Evolutionary conservation across 441 rosid species (phyloP).

Genomic region (Adansonia madagascariensis): DNA sequence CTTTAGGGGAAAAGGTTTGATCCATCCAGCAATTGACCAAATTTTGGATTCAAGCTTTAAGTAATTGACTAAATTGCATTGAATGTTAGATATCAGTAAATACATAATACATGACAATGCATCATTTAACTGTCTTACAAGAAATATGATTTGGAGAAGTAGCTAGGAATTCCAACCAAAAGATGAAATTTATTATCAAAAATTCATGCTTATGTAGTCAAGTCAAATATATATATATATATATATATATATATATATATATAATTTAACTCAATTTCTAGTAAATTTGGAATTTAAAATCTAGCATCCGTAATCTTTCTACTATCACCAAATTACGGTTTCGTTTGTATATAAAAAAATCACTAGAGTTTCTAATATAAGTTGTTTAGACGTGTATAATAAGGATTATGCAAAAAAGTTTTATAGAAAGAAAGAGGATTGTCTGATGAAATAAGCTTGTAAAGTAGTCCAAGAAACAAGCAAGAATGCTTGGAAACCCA

Average conservation of each 20-base stretch:
- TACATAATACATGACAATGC: background rate
- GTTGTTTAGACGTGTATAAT: too few species aligned
- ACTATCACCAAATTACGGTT: too few species aligned
- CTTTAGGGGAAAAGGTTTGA: background rate
- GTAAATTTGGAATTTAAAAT: too few species aligned
- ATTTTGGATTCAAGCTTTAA: background rate
- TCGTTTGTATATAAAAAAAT: too few species aligned
- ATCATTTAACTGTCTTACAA: background rate
- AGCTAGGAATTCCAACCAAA: background rate
- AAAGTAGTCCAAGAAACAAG: too few species aligned
- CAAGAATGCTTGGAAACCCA: background rate
- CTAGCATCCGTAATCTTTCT: too few species aligned
- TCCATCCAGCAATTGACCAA: background rate
- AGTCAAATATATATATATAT: background rate
- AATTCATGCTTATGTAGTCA: background rate
- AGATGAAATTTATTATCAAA: background rate
- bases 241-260: too few species aligned
- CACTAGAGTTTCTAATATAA: too few species aligned
- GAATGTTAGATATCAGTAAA: background rate
- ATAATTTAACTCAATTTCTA: too few species aligned
- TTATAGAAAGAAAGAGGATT: too few species aligned
- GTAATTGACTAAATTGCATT: slow-evolving; percentile 1
- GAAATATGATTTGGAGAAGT: background rate
- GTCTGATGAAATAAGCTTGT: too few species aligned
- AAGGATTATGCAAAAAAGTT: too few species aligned